Base-by-base conservation (phyloP, 2,329 filamentous ascomycete genomes). In the Ophiocordyceps unilateralis region DNA sequence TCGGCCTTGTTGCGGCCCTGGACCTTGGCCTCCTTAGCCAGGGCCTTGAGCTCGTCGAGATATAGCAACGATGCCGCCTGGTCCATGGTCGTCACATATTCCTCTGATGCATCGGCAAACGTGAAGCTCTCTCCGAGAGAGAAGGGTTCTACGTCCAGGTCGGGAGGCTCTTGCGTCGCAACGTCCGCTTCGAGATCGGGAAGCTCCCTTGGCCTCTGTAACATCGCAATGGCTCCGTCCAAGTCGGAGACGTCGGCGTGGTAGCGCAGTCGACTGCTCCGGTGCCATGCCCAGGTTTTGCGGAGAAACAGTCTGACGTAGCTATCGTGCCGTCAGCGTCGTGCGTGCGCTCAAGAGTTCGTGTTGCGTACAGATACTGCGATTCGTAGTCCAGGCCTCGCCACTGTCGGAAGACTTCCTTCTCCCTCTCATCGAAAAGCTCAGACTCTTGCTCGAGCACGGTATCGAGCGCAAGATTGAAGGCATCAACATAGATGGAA, bases 401-500 rank as follows among this genome's bases (percentile, higher is more conserved):
- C 87, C 89, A 98, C 45, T 78, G 68, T 3, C 67, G 63, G 56
- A 98, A 96, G 0, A 96, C 70, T 14, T 72, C 67, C 53, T 70
- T 74, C 60, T 98, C 91, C 17, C 76, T 79, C 45, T 78, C 74
- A 52, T 91, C 74, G 56, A 96, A 98, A 0, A 98, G 65, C 60
- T 94, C 85, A 1, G 75, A 72, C 60, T 98, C 91, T 45, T 96
- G 85, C 41, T 85, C 78, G 12, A 96, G 64, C 4, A 98, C 91
- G 0, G 85, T 94, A 46, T 89, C 80, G 41, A 98, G 65, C 2
- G 89, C 86, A 14, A 96, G 68, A 54, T 94, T 94, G 67, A 98
- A 98, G 1, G 91, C 91, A 62, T 98, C 91, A 17, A 95, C 86
- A 53, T 98, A 98, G 44, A 98, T 85, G 1, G 88, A 96, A 54